Base-by-base conservation (phyloP, 352 stramenopile species). In the Globisporangium parvum region DNA sequence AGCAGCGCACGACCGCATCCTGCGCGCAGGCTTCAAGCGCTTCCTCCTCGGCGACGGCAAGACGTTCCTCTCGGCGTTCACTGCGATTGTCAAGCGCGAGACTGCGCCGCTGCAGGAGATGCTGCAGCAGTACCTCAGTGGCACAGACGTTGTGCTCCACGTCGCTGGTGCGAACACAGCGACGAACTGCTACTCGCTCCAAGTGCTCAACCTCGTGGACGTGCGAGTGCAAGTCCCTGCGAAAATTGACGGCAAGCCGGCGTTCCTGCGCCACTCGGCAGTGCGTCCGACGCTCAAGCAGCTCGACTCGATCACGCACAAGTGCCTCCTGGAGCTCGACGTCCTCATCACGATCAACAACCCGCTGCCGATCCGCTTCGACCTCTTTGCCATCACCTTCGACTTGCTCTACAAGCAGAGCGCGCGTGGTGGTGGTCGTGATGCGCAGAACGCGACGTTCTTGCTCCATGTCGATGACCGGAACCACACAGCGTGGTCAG, bases 11-110 rank as follows among this genome's bases (percentile, higher is more conserved):
- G 46, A 84, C 42, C 76, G 65, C 10, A 84, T 93, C 18, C 54
- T 93, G 2, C 65, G 75, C 15, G 81, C 77, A 17, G 81, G 80
- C 3, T 78, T 94, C 46, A 80, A 88, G 59, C 74, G 62, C 0
- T 94, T 94, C 18, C 47, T 85, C 0, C 64, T 94, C 5, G 84
- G 84, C 0, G 67, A 58, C 45, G 84, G 84, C 17, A 56, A 86
- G 18, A 94, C 81, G 1, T 88, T 89, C 60, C 88, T 94, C 57
- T 87, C 79, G 2, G 75, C 75, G n/a, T 92, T 80, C 56, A 88
- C 77, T 11, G 73, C 79, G 15, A 67, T 93, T 47, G 71, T 68
- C 31, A 87, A 85, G 42, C 75, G 72, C 24, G 65, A 92, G 58
- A 83, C 77, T 0, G 47, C 60, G n/a, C 82, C 81, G 6, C 53